Conservation (phyloP, 257 asterid genomes). For the Gentiana dahurica region DNA sequence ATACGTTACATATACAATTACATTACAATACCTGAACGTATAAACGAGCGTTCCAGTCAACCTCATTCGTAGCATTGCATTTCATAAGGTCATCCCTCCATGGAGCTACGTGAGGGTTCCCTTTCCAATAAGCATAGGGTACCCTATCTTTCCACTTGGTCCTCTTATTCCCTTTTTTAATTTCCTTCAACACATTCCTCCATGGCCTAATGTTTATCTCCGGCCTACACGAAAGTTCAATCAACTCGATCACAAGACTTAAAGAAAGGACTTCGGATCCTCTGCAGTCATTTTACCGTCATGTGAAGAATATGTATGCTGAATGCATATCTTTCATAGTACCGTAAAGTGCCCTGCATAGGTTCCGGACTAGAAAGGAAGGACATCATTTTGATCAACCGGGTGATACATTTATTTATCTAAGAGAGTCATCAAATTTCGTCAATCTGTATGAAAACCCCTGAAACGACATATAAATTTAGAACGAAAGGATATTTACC, state of each 20-base stretch:
- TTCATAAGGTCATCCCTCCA: constrained; percentile 67
- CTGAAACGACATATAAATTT: background rate
- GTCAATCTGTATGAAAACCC: too few species aligned
- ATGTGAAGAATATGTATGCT: too few species aligned
- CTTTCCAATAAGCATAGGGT: constrained; percentile 91
- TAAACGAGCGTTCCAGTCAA: constrained; percentile 67
- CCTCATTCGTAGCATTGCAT: constrained; percentile 54
- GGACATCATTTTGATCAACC: too few species aligned
- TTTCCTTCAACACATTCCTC: constrained; percentile 50
- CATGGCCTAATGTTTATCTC: constrained; percentile 84
- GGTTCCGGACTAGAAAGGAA: too few species aligned
- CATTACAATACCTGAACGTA: constrained; percentile 41
- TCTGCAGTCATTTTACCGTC: too few species aligned
- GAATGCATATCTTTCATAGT: too few species aligned
- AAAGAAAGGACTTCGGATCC: too few species aligned
- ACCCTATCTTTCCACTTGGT: constrained; percentile 69
- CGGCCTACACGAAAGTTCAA: constrained; percentile 39
- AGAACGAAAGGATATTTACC: constrained; percentile 31
- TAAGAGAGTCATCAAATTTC: too few species aligned
- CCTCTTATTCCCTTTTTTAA: constrained; percentile 59
- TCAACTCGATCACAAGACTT: too few species aligned
- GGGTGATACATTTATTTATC: too few species aligned
- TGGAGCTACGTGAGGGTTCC: constrained; percentile 60
- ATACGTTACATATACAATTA: too few species aligned
- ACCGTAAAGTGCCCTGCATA: too few species aligned